Evolutionary conservation across 2,329 filamentous ascomycete genomes (phyloP).

Genomic region (Verruconis gallopava): DNA sequence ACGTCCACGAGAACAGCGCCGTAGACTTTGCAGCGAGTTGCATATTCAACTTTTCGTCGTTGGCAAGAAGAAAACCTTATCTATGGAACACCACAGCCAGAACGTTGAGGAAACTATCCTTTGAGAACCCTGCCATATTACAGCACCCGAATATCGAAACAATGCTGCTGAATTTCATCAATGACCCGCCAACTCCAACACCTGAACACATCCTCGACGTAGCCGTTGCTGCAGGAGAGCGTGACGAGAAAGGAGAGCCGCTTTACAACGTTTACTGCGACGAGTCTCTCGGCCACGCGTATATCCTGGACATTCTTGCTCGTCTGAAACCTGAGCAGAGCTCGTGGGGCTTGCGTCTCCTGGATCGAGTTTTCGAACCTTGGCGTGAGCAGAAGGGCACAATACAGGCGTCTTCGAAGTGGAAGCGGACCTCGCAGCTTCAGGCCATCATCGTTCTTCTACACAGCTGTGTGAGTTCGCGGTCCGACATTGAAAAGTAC

Average conservation of each 20-base stretch:
- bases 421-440: conserved; percentile 36
- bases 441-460: conserved; percentile 32
- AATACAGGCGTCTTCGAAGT: conserved; percentile 31
- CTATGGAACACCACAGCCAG: conserved; percentile 9
- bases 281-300: conserved; percentile 31
- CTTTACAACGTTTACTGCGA: conserved; percentile 32
- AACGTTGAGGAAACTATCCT: conserved; percentile 21
- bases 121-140: conserved; percentile 18
- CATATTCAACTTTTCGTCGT: not conserved
- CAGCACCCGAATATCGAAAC: conserved; percentile 25
- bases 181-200: conserved; percentile 28
- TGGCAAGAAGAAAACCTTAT: conserved; percentile 1
- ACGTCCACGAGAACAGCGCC: not conserved
- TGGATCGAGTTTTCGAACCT: conserved; percentile 22
- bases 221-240: conserved; percentile 16
- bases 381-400: conserved; percentile 32
- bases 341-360: not conserved
- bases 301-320: conserved; percentile 31
- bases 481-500: conserved; percentile 12
- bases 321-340: conserved; percentile 18
- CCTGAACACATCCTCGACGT: conserved; percentile 34
- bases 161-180: conserved; percentile 26
- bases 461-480: conserved; percentile 16
- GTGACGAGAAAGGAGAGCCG: conserved; percentile 17
- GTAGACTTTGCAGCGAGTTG: conserved; percentile 1